Conservation (phyloP, 192 early-diverging fungal species). For the Dissophora ornata region DNA sequence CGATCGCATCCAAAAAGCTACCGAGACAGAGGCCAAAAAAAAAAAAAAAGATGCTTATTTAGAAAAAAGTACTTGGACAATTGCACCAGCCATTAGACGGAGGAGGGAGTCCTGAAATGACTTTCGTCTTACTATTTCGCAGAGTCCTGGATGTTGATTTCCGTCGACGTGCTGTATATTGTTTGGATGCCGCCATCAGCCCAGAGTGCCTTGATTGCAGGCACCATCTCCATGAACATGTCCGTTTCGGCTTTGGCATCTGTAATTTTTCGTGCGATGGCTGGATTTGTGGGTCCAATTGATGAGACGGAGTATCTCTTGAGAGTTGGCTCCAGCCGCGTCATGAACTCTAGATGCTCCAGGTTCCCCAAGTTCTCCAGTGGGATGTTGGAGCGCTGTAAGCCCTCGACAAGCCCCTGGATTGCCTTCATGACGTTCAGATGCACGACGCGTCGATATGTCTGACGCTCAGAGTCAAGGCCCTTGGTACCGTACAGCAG, state of each 20-base stretch:
- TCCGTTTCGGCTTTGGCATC: constrained; percentile 51
- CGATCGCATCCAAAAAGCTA: constrained; percentile 65
- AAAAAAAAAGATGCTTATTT: too few relatives aligned
- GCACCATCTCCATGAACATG: constrained; percentile 51
- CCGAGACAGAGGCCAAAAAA: too few relatives aligned
- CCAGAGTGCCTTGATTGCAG: constrained; percentile 60
- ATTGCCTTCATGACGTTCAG: constrained; percentile 61
- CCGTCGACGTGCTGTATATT: constrained; percentile 39
- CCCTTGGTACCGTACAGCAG: constrained; percentile 51
- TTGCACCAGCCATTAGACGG: too few relatives aligned
- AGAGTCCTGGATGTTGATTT: constrained; percentile 61
- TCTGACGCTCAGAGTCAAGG: constrained; percentile 52
- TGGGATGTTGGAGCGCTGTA: constrained; percentile 34
- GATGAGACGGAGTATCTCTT: constrained; percentile 54
- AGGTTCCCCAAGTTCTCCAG: constrained; percentile 40
- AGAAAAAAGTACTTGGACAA: too few relatives aligned
- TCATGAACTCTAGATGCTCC: constrained; percentile 42
- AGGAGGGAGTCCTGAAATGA: neutral
- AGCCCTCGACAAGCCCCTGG: constrained; percentile 42
- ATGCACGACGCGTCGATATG: constrained; percentile 53
- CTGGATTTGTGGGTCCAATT: constrained; percentile 19
- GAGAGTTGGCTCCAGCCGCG: constrained; percentile 32
- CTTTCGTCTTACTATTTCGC: constrained; percentile 60
- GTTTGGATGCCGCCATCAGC: constrained; percentile 51
- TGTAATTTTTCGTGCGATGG: constrained; percentile 44